A percentile compares a stretch with the other conserved stretches of the same genome.
These are phyloP conservation scores for Ustilago tritici DNA, from an alignment of 1,284 basidiomycete genomes.

Conservation along the genomic window DNA sequence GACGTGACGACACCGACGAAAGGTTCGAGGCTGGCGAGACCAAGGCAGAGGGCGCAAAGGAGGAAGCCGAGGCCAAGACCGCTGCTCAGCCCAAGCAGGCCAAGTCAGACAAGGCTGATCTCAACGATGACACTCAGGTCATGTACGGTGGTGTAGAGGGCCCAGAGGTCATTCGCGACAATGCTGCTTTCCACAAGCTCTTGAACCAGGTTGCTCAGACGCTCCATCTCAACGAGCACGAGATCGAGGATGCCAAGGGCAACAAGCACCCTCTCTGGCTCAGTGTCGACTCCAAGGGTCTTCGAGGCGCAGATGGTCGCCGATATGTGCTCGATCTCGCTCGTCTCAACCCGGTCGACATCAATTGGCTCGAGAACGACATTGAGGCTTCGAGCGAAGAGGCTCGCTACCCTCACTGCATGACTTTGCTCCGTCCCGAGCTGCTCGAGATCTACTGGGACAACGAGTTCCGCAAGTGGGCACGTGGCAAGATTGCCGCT, in stretches of 20 bases:
- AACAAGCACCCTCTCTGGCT: slow-evolving; percentile 72
- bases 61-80: slow-evolving; percentile 38
- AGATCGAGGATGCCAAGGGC: slow-evolving; percentile 71
- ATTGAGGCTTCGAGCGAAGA: slow-evolving; percentile 35
- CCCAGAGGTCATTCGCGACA: slow-evolving; percentile 69
- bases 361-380: slow-evolving; percentile 74
- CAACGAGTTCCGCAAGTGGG: slow-evolving; percentile 73
- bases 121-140: slow-evolving; percentile 69
- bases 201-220: slow-evolving; percentile 73
- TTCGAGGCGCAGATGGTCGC: slow-evolving; percentile 74
- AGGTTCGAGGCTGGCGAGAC: slow-evolving; percentile 47
- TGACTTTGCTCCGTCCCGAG: slow-evolving; percentile 75
- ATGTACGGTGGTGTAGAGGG: slow-evolving; percentile 74
- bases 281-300: slow-evolving; percentile 74
- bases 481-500: slow-evolving; percentile 71
- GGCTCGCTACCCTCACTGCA: slow-evolving; percentile 73
- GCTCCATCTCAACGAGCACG: slow-evolving; percentile 73
- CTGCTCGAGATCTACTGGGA: slow-evolving; percentile 74
- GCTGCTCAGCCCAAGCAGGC: slow-evolving; percentile 81
- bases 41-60: slow-evolving; percentile 31
- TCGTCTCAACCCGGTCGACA: slow-evolving; percentile 73
- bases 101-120: slow-evolving; percentile 73
- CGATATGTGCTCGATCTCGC: slow-evolving; percentile 74
- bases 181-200: slow-evolving; percentile 72
- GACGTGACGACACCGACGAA: slow-evolving; percentile 62